Evolutionary conservation across 2,329 filamentous ascomycete species (phyloP).

Genomic region (Diaporthe humulicola): DNA sequence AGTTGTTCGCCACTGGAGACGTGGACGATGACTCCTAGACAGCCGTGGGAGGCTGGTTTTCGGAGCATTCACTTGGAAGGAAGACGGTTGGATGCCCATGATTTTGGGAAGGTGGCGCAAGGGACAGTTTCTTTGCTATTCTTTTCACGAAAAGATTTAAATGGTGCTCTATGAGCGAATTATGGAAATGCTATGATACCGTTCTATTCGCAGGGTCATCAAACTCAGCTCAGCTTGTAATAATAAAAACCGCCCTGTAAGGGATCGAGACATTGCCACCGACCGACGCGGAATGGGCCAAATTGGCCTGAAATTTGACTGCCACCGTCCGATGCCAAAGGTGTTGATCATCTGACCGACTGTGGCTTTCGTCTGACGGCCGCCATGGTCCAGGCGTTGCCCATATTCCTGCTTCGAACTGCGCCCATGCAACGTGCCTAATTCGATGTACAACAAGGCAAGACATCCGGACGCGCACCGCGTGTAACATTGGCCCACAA

Average conservation of each 20-base stretch:
- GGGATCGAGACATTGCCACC: not conserved
- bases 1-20: slow-evolving; percentile 75
- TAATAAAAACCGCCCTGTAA: not conserved
- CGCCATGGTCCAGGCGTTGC: slow-evolving; percentile 18
- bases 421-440: slow-evolving; percentile 33
- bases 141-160: not conserved
- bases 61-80: not conserved
- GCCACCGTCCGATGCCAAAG: slow-evolving; percentile 35
- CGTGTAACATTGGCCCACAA: not conserved
- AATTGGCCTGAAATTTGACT: too few species aligned
- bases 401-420: not conserved
- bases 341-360: slow-evolving; percentile 52
- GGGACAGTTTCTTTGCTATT: not conserved
- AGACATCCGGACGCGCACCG: slow-evolving; percentile 26
- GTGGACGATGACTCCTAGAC: slow-evolving; percentile 45
- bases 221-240: slow-evolving; percentile 13
- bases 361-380: slow-evolving; percentile 30
- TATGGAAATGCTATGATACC: not conserved
- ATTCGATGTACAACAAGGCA: slow-evolving; percentile 13
- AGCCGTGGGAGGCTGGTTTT: not conserved
- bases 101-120: too few species aligned
- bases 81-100: not conserved
- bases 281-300: too few species aligned
- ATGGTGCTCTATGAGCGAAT: not conserved
- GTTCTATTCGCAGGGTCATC: not conserved